Conservation (phyloP, 805 yeast species). For the Starmerella cellae region DNA sequence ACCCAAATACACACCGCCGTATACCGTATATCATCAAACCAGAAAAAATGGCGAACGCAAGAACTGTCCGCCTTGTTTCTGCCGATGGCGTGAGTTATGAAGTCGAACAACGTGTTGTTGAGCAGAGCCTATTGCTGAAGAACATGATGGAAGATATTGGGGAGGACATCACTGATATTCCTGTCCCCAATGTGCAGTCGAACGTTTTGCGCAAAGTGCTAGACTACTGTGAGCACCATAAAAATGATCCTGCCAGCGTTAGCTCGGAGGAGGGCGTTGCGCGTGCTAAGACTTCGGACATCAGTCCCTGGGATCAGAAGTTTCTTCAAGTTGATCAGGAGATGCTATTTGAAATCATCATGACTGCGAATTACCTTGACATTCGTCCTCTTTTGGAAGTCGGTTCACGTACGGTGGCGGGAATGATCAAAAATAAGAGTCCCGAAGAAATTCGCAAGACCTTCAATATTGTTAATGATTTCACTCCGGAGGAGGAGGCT, state of each 20-base stretch:
- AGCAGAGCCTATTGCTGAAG: constrained; percentile 70
- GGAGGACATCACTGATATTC: constrained; percentile 59
- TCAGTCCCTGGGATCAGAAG: constrained; percentile 91
- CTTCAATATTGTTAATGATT: constrained; percentile 35
- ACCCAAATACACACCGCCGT: no score
- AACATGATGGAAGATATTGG: constrained; percentile 67
- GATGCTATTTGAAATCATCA: constrained; percentile 36
- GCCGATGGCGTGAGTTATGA: constrained; percentile 22
- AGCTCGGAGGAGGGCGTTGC: constrained; percentile 44
- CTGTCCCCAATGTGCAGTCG: constrained; percentile 65
- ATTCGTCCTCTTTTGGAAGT: constrained; percentile 35
- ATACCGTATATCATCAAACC: no score
- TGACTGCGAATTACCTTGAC: constrained; percentile 37
- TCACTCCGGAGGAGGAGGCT: constrained; percentile 37
- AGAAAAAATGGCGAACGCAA: constrained; percentile 2
- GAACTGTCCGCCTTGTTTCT: constrained; percentile 15
- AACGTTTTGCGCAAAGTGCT: constrained; percentile 72
- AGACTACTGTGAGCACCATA: constrained; percentile 94
- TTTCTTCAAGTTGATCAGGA: constrained; percentile 81
- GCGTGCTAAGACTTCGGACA: constrained; percentile 73
- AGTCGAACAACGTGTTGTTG: constrained; percentile 51
- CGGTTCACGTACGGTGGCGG: constrained; percentile 39
- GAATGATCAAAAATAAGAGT: constrained; percentile 36
- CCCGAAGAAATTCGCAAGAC: constrained; percentile 37
- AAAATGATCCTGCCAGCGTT: constrained; percentile 50